These are phyloP conservation scores for Helotiales sp. DNA, from an alignment of 2,329 filamentous ascomycete species.

Conservation along the genomic window DNA sequence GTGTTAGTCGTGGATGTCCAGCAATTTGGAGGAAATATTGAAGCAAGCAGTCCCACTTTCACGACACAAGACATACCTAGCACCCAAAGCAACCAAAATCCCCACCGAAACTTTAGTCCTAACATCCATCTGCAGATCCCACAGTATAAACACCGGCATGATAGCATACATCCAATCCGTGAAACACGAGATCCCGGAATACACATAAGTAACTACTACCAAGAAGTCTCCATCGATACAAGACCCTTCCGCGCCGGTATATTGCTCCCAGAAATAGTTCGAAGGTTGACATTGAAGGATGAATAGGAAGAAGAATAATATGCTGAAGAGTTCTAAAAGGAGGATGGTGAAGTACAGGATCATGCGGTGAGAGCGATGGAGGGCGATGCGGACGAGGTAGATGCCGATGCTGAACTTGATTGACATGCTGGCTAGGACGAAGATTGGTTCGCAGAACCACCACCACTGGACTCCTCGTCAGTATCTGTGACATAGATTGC, in stretches of 20 bases:
- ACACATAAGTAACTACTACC: constrained; percentile 44
- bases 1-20: too few species aligned
- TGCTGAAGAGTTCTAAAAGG: constrained; percentile 37
- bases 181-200: constrained; percentile 46
- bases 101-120: constrained; percentile 48
- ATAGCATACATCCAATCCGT: constrained; percentile 51
- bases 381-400: constrained; percentile 42
- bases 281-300: constrained; percentile 51
- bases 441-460: too few species aligned
- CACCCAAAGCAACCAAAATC: constrained; percentile 49
- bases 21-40: too few species aligned
- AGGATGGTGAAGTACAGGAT: constrained; percentile 40
- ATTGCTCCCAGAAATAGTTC: constrained; percentile 49
- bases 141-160: constrained; percentile 51
- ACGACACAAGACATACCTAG: constrained; percentile 49
- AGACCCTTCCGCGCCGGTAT: constrained; percentile 37
- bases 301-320: constrained; percentile 47
- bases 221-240: constrained; percentile 44
- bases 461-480: too few species aligned
- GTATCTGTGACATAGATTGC: too few species aligned
- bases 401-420: too few species aligned
- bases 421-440: too few species aligned
- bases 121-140: constrained; percentile 49
- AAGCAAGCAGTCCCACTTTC: too few species aligned
- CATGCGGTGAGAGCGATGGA: constrained; percentile 34